A percentile compares a stretch with the other conserved stretches of the same genome.
phyloP scores from a whole-genome alignment of 2,329 filamentous ascomycete species.

The Ophiostoma tasmaniense region DNA sequence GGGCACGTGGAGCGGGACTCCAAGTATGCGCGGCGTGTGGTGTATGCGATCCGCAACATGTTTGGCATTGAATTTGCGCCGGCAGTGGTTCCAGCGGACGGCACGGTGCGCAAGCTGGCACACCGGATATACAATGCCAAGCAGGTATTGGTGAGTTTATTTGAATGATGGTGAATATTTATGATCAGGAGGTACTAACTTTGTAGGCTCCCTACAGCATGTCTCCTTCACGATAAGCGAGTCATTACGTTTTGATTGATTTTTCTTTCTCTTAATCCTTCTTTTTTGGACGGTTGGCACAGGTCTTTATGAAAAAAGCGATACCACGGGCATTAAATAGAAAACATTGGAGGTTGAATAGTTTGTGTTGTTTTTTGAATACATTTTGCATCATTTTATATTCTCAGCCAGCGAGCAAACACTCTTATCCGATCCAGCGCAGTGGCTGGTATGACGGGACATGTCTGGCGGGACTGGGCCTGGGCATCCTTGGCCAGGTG shows the following conservation, averaged over 20 bases:
- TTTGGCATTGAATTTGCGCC: constrained; percentile 94
- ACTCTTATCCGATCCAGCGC: not conserved
- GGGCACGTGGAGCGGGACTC: constrained; percentile 74
- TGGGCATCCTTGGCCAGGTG: not conserved
- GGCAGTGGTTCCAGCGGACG: constrained; percentile 85
- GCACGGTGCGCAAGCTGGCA: constrained; percentile 79
- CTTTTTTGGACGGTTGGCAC: not conserved
- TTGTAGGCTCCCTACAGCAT: constrained; percentile 57
- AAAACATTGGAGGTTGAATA: not conserved
- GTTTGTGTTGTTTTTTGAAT: constrained; percentile 5
- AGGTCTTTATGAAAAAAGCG: not conserved
- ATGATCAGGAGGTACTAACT: too few species aligned
- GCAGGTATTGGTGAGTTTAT: constrained; percentile 61
- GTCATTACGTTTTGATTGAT: not conserved
- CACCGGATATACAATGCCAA: constrained; percentile 96
- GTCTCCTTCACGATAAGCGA: constrained; percentile 42
- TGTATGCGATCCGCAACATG: constrained; percentile 93
- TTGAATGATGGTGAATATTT: too few species aligned
- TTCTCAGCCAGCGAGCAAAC: not conserved
- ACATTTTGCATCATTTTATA: not conserved
- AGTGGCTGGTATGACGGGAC: not conserved
- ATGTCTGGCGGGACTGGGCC: not conserved
- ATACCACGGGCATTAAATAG: not conserved
- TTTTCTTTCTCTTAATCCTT: not conserved
- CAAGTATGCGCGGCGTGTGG: constrained; percentile 82